These are phyloP conservation scores for Blastomyces parvus DNA, from an alignment of 2,329 filamentous ascomycete species.

Conservation along the genomic window DNA sequence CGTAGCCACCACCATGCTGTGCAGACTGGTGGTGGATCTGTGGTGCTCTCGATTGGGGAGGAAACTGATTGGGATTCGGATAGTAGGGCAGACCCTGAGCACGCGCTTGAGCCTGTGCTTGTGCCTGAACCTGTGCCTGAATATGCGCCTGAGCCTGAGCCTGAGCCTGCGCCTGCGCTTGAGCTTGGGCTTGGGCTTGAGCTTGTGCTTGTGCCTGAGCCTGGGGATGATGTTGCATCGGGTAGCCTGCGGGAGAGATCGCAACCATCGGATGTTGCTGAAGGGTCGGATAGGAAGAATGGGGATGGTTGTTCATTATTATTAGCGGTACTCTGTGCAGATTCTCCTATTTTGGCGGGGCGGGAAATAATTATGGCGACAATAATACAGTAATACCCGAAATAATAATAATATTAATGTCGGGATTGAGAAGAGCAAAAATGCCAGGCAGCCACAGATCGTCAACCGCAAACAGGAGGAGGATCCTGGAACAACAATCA, in stretches of 20 bases:
- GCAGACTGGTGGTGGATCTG: conserved; percentile 13
- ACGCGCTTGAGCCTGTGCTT: conserved; percentile 6
- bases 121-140: not conserved
- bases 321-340: not conserved
- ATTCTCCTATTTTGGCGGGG: not conserved
- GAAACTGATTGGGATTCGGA: conserved; percentile 11
- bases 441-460: not conserved
- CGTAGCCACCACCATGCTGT: conserved; percentile 11
- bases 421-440: not conserved
- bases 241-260: conserved; percentile 11
- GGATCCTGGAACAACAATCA: not conserved
- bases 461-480: not conserved
- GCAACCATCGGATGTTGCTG: conserved; percentile 13
- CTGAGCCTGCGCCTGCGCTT: not conserved
- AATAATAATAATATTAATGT: not conserved
- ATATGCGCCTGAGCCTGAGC: conserved; percentile 8
- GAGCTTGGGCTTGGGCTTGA: not conserved
- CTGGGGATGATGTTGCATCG: conserved; percentile 9
- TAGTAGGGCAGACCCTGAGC: conserved; percentile 13
- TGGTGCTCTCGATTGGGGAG: conserved; percentile 10
- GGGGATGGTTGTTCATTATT: conserved; percentile 15
- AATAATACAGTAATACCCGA: not conserved
- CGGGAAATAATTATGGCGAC: not conserved
- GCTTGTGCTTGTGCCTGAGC: not conserved
- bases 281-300: conserved; percentile 15